Conservation (phyloP, 345 rosid genomes). For the Citrus cavaleriei region DNA sequence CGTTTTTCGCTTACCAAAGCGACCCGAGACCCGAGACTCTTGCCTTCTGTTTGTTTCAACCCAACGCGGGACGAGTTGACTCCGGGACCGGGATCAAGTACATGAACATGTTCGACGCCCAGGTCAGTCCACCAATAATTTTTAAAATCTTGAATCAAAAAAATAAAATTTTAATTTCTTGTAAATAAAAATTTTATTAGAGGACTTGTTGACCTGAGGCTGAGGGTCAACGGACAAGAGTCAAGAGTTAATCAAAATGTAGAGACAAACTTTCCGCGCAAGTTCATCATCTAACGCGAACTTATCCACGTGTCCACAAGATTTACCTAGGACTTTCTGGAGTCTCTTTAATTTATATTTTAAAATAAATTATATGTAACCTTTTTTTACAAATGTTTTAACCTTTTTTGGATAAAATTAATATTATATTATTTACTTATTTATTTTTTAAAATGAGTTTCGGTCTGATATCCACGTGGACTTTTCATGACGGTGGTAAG, state of each 20-base stretch:
- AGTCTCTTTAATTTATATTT: background rate
- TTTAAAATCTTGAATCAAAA: background rate
- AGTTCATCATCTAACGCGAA: background rate
- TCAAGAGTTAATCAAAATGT: background rate
- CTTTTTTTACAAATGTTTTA: background rate
- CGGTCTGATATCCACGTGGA: background rate
- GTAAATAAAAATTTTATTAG: background rate
- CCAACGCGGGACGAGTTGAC: conserved; percentile 89
- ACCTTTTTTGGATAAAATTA: background rate
- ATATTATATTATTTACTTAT: too few species aligned
- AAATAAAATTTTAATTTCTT: too few species aligned
- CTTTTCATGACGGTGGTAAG: background rate
- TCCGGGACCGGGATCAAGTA: conserved; percentile 66
- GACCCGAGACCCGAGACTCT: conserved; percentile 87
- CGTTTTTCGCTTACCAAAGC: conserved; percentile 84
- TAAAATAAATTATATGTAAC: background rate
- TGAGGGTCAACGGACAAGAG: background rate
- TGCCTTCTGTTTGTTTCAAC: conserved; percentile 80
- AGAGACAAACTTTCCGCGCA: background rate
- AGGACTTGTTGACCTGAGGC: background rate
- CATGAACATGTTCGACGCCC: conserved; percentile 99
- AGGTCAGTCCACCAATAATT: conserved; percentile 38
- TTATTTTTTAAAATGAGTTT: background rate
- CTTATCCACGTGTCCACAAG: background rate
- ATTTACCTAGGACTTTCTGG: background rate